Base-by-base conservation (phyloP, 83 land plant species). In the Picea abies region DNA sequence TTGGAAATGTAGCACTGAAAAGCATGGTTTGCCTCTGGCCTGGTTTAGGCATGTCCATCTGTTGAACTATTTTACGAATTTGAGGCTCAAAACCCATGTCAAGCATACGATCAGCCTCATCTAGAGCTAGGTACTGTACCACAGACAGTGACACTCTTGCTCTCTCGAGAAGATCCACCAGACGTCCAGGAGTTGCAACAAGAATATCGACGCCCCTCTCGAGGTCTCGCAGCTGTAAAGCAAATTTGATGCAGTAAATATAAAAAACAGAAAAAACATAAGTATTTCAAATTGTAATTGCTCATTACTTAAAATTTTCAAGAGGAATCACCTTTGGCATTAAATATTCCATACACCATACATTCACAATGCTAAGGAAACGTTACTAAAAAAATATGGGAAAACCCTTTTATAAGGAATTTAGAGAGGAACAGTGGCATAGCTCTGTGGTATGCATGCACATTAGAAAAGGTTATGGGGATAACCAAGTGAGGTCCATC, bases 61-160 rank as follows among this genome's bases (percentile, higher is more conserved):
- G 92, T 68, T 96, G 92, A 32, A 96, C 99, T 81, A 97, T 97
- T 80, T 85, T 92, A 23, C 97, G 90, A 44, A 97, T 97, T 85
- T 97, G 99, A 49, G 99, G 99, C 84, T 96, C 99, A 87, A 97
- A 97, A 49, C 99, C 99, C 99, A 97, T 97, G 85, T 97, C 99
- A 73, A 97, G 88, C 99, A 97, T 97, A 25, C 99, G 87, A 84
- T 97, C 99, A 69, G 99, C 99, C 87, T 97, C 99, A 87, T 97
- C 99, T 73, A 97, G 89, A 67, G 99, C 97, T 86, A 97, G 83
- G 77, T 96, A 97, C 66, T 88, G 84, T 15, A 96, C 88, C 91
- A 89, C 87, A 62, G 90, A 89, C 72, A 96, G 82, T 60, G 99
- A 97, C 4, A 97, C 95, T 80, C 94, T 85, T 52, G 94, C 99